Evolutionary conservation across 208 protist species (phyloP), one percentile per base, ranked within the genome.

Genomic region (Wallacemonas sp.): DNA sequence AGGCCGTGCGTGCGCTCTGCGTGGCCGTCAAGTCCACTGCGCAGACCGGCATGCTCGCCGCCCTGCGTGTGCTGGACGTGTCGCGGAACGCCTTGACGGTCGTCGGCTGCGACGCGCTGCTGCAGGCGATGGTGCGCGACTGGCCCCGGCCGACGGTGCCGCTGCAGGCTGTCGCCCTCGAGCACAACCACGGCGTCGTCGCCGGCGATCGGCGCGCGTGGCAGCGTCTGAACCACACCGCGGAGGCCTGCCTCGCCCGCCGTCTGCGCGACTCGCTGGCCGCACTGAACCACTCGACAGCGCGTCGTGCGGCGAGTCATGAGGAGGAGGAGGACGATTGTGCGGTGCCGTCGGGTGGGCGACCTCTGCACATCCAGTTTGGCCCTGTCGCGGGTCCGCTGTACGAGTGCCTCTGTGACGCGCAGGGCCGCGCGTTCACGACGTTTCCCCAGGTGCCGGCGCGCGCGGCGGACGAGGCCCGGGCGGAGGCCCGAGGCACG

Each of bases 21-120:
- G 59, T 87, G 8, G 79, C 79, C 61, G 77, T 67, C 62, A 75
- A 48, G 44, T 69, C 50, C 61, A 66, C 41, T 38, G 76, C 11
- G 11, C 41, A 48, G 5, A 86, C 84, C 4, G 79, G 81, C 26
- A 78, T 90, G 67, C 57, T 91, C 29, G 67, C 73, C 5, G 44
- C 42, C 2, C 65, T 94, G 32, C n/a, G 64, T 7, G 72, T 87
- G 49, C 70, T 94, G 36, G 80, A 91, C 48, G 68, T 88, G 1
- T 77, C 84, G 0, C 78, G 84, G 22, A 94, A 94, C 61, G 44
- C 86, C 16, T 57, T 94, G 1, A 85, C 82, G 3, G 70, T 62
- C 3, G 42, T 70, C 0, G 88, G 88, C 14, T 94, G 88, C 59
- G 57, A 68, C 22, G 69, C 49, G 11, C 57, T 94, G 16, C 52